Conservation (phyloP, 331 rosid genomes). For the Telfairia occidentalis region DNA sequence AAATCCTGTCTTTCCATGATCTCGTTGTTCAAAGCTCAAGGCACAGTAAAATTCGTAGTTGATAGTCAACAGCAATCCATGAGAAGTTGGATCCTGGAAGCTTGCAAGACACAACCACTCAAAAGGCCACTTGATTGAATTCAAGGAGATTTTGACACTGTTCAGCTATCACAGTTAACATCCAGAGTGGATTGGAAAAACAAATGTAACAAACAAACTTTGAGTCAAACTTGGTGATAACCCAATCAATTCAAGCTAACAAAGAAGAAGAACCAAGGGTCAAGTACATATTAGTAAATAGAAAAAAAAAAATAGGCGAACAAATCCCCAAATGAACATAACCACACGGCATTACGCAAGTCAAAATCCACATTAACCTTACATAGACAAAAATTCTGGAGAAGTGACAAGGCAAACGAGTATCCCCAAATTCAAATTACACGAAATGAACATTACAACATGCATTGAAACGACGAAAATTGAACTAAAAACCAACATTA, state of each 20-base stretch:
- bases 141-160: background rate
- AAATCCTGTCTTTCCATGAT: background rate
- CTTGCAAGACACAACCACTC: background rate
- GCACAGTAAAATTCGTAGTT: background rate
- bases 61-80: background rate
- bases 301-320: background rate
- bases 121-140: background rate
- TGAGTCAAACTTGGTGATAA: background rate
- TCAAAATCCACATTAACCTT: background rate
- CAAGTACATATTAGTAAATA: background rate
- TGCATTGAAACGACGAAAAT: background rate
- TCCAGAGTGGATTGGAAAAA: background rate
- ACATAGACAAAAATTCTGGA: background rate
- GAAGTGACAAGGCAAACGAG: background rate
- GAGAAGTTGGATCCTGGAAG: background rate
- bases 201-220: background rate
- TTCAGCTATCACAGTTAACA: background rate
- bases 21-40: background rate
- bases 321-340: background rate
- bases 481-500: background rate
- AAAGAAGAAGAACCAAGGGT: background rate
- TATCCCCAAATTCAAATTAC: background rate
- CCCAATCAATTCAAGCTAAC: background rate
- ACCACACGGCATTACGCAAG: background rate
- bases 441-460: background rate